Base-by-base conservation (phyloP, 1,139 yeast species). In the Scheffersomyces quercinus region DNA sequence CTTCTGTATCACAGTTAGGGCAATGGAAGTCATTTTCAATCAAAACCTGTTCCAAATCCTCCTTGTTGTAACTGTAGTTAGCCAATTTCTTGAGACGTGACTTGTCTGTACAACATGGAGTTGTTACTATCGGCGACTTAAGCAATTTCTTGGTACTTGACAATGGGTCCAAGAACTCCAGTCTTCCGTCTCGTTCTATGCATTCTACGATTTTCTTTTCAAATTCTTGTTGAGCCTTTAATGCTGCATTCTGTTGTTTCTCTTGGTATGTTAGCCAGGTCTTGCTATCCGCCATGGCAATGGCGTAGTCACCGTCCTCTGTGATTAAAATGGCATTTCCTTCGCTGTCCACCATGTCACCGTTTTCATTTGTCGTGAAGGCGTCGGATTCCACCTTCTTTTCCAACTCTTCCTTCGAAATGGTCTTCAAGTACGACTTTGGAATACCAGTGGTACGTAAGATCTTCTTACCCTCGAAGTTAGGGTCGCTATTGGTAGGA, bases 401-500 rank as follows among this genome's bases (percentile, higher is more conserved):
- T 39, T 68, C 72, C n/a, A 70, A 64, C 6, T 73, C 74, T 49
- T 72, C 77, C 54, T 69, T 70, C 2, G 76, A 67, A 10, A 88
- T 84, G 0, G 96, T 86, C 55, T 89, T 87, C 64, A 93, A 79
- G 65, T 90, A 90, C 36, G 95, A 85, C 64, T 87, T 85, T 4
- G 99, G 99, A 59, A 93, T 93, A 82, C 99, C 99, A 0, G 99
- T 93, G 0, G 98, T 91, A 56, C 96, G 79, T 59, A 89, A 84
- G 40, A 93, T 85, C 51, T 95, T 78, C 59, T 88, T 88, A 28
- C 96, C 96, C 60, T 93, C 98, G 77, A 90, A 90, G 55, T 83
- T 87, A 4, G 97, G 96, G 64, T 93, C 99, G 43, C 82, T 82
- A 55, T 88, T 87, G 2, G 96, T 89, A 0, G 99, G 99, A 70